Conservation (phyloP, 371 early-diverging fungal species). For the Batrachochytrium dendrobatidis region DNA sequence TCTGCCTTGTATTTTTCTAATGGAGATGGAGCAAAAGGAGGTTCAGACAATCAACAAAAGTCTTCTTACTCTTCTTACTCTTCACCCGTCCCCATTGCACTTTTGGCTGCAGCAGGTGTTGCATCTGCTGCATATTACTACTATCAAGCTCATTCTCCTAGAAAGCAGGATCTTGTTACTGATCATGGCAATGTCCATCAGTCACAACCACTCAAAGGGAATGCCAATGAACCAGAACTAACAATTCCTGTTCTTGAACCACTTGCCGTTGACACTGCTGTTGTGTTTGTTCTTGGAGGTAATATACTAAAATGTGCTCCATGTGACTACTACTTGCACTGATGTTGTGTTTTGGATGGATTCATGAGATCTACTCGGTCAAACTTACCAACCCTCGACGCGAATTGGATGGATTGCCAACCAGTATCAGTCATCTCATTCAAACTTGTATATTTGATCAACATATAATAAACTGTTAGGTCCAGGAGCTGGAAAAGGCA, state of each 20-base stretch:
- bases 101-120: neutral
- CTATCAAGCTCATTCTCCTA: neutral
- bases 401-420: neutral
- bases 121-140: neutral
- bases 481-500: conserved; percentile 71
- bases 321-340: neutral
- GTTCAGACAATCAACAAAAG: no score
- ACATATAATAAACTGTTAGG: conserved; percentile 10
- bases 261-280: conserved; percentile 27
- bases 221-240: neutral
- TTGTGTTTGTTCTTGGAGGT: conserved; percentile 41
- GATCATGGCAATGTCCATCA: no score
- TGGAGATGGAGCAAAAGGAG: no score
- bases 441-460: neutral
- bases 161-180: neutral
- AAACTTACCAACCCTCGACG: neutral
- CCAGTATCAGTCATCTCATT: neutral
- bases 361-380: no score
- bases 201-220: no score
- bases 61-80: no score
- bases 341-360: no score
- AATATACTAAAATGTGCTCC: neutral
- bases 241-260: conserved; percentile 20
- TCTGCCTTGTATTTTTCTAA: no score
- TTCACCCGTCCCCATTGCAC: no score